Conservation (phyloP, 768 basidiomycete species). For the Tylopilus plumbeoviolaceoides region DNA sequence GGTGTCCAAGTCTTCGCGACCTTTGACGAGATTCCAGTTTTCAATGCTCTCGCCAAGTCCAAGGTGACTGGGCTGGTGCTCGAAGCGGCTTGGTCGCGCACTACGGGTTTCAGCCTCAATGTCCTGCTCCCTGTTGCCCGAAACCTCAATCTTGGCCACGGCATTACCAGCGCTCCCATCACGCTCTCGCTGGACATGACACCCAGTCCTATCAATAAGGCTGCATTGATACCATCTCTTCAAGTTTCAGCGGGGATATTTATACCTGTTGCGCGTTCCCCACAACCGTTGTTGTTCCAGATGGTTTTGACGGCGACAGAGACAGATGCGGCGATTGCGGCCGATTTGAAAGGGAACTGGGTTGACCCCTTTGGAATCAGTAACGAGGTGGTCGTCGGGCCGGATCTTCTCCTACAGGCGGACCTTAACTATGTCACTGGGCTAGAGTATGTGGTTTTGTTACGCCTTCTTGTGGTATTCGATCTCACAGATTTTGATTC, state of each 20-base stretch:
- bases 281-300: neutral
- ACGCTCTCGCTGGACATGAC: constrained; percentile 1
- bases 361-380: constrained; percentile 3
- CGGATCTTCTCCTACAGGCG: constrained; percentile 1
- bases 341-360: constrained; percentile 4
- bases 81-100: neutral
- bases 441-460: neutral
- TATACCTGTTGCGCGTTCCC: constrained; percentile 1
- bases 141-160: constrained; percentile 5
- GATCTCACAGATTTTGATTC: neutral
- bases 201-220: constrained; percentile 1
- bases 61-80: constrained; percentile 2
- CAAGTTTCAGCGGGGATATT: constrained; percentile 1
- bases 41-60: constrained; percentile 1
- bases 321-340: neutral
- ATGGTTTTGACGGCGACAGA: constrained; percentile 1
- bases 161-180: constrained; percentile 1
- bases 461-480: too few species aligned
- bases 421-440: neutral
- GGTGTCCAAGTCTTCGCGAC: constrained; percentile 5
- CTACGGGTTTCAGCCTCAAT: neutral
- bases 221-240: neutral
- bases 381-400: neutral
- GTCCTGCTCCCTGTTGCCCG: constrained; percentile 3
- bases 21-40: constrained; percentile 1